These are phyloP conservation scores for Nicotiana sylvestris DNA, from an alignment of 257 asterid genomes.

Conservation along the genomic window DNA sequence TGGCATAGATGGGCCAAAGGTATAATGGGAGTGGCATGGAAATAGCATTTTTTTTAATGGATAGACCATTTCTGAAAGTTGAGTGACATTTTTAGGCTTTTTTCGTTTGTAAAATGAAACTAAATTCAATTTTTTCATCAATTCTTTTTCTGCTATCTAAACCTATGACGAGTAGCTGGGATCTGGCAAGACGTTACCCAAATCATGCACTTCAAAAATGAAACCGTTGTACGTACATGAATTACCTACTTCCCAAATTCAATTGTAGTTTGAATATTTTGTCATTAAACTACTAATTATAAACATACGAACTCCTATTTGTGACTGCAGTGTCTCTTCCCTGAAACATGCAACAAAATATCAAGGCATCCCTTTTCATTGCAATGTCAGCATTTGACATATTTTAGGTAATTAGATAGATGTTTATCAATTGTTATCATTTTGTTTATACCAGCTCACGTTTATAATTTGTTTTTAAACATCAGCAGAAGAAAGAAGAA, in stretches of 20 bases:
- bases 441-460: too few relatives aligned
- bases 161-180: not conserved
- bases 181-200: not conserved
- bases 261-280: not conserved
- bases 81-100: too few relatives aligned
- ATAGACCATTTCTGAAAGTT: too few relatives aligned
- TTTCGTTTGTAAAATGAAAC: too few relatives aligned
- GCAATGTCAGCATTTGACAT: not conserved
- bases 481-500: too few relatives aligned
- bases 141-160: too few relatives aligned
- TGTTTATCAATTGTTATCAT: too few relatives aligned
- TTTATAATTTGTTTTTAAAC: too few relatives aligned
- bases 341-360: not conserved
- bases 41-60: too few relatives aligned
- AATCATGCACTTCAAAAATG: not conserved
- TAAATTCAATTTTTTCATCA: too few relatives aligned
- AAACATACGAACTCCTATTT: not conserved
- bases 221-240: not conserved
- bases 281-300: not conserved
- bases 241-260: not conserved
- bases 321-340: not conserved
- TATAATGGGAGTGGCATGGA: too few relatives aligned
- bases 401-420: not conserved
- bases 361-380: not conserved
- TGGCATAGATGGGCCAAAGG: too few relatives aligned